These are phyloP conservation scores for Lactarius quietus DNA, from an alignment of 768 basidiomycete species.

Conservation along the genomic window DNA sequence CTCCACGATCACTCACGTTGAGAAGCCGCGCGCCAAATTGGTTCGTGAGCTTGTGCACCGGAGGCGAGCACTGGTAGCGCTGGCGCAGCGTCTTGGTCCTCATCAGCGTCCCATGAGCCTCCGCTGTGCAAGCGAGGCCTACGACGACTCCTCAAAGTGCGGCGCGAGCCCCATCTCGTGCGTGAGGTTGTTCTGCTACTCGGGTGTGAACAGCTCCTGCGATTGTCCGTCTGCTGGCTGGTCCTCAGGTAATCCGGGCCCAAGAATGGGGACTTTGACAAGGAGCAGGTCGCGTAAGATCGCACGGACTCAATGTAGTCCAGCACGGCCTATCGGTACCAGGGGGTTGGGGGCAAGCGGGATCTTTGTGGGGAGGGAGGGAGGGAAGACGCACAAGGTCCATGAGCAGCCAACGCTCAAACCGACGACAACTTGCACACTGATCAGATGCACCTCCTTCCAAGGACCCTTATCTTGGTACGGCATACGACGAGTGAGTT, in stretches of 20 bases:
- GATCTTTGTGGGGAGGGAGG: no score
- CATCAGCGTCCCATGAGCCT: no score
- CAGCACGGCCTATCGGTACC: conserved; percentile 99
- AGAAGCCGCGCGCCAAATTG: no score
- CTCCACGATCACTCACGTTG: no score
- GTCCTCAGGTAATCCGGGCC: conserved; percentile 93
- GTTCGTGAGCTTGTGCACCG: no score
- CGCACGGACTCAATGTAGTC: conserved; percentile 93
- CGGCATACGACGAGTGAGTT: conserved; percentile 98
- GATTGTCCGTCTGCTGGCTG: conserved; percentile 84
- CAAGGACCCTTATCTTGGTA: conserved; percentile 94
- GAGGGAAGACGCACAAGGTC: conserved; percentile 72
- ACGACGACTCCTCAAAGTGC: conserved; percentile 70
- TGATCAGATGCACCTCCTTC: conserved; percentile 96
- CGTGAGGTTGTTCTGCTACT: conserved; percentile 56
- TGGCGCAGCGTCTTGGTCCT: no score
- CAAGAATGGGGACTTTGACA: conserved; percentile 95
- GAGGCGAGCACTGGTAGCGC: no score
- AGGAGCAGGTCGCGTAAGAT: conserved; percentile 93
- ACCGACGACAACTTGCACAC: conserved; percentile 96
- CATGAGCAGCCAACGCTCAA: conserved; percentile 92
- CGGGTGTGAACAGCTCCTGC: conserved; percentile 56
- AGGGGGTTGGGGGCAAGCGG: not conserved
- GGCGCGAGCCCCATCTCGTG: conserved; percentile 72
- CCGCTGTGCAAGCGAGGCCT: no score